A percentile compares a stretch with the other conserved stretches of the same genome.
Evolutionary conservation across 306 rosid genomes (phyloP).

Genomic region (Malus sieversii): DNA sequence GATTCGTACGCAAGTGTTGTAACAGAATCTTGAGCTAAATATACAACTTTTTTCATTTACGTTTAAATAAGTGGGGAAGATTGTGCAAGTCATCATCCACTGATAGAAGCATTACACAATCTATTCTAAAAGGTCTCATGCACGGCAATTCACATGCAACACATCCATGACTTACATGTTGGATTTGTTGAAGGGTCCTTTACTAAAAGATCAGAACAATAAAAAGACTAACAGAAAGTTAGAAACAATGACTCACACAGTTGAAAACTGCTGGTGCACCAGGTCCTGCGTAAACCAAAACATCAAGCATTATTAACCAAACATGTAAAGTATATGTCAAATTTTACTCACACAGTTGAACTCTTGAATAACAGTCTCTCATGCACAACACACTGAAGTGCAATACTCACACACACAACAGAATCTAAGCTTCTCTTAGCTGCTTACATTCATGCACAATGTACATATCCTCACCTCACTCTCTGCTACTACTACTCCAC

Average conservation of each 20-base stretch:
- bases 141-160: not conserved
- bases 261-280: constrained; percentile 92
- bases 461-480: no score
- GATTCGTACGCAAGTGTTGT: not conserved
- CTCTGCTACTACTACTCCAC: no score
- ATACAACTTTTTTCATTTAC: not conserved
- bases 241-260: constrained; percentile 49
- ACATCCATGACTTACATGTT: not conserved
- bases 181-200: not conserved
- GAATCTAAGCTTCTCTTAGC: not conserved
- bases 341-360: not conserved
- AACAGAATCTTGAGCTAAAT: not conserved
- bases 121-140: not conserved
- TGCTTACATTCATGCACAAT: no score
- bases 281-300: constrained; percentile 59
- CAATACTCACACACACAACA: not conserved
- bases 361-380: not conserved
- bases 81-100: not conserved
- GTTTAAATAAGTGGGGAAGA: not conserved
- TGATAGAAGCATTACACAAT: not conserved
- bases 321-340: not conserved
- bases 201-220: not conserved
- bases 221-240: not conserved
- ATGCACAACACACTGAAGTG: not conserved
- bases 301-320: constrained; percentile 14